Conservation (phyloP, 1,284 basidiomycete species). For the Phylloboletellus chloephorus region DNA sequence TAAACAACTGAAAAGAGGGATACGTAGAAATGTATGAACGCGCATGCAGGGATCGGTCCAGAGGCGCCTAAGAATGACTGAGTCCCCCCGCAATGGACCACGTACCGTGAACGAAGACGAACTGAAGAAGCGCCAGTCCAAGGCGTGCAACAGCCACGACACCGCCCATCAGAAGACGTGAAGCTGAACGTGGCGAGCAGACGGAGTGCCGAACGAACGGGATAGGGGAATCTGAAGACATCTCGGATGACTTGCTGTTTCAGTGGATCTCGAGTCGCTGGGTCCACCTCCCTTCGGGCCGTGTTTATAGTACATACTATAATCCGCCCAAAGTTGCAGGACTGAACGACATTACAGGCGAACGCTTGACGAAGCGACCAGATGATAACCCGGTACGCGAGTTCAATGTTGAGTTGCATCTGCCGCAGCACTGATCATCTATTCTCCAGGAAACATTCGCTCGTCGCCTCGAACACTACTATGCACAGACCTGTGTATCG, state of each 20-base stretch:
- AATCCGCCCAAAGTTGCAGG: conserved; percentile 86
- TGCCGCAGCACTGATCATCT: conserved; percentile 5
- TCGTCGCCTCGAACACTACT: conserved; percentile 77
- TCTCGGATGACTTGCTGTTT: conserved; percentile 85
- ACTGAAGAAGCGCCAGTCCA: conserved; percentile 42
- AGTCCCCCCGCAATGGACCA: conserved; percentile 39
- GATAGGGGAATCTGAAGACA: conserved; percentile 74
- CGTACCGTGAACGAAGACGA: no score
- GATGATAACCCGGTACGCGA: conserved; percentile 84
- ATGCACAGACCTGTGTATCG: conserved; percentile 77
- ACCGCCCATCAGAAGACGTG: conserved; percentile 45
- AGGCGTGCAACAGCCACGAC: conserved; percentile 54
- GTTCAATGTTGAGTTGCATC: neutral
- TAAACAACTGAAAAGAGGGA: conserved; percentile 33
- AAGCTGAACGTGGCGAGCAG: conserved; percentile 45
- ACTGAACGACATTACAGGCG: conserved; percentile 90
- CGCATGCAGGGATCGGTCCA: conserved; percentile 39
- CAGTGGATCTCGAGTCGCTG: conserved; percentile 86
- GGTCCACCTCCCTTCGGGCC: conserved; percentile 88
- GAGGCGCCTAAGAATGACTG: conserved; percentile 41
- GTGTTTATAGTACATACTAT: conserved; percentile 88
- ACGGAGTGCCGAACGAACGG: conserved; percentile 26
- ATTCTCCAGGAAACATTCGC: conserved; percentile 74
- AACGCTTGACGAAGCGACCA: conserved; percentile 80
- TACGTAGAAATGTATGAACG: conserved; percentile 20